Evolutionary conservation across 78 protist genomes (phyloP).

Genomic region (Blattamonas nauphoetae): DNA sequence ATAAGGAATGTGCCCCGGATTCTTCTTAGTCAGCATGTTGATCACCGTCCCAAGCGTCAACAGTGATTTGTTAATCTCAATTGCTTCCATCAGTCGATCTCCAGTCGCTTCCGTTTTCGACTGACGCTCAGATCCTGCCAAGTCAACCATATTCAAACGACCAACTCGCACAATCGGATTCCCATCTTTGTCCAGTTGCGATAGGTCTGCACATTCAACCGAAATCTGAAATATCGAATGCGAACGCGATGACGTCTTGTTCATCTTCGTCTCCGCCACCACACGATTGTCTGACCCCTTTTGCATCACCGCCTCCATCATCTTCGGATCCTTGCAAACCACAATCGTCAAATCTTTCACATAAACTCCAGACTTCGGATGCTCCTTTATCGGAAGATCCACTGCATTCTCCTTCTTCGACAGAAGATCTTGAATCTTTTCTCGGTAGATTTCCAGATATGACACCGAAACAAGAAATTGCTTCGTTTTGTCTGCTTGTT

Average conservation of each 20-base stretch:
- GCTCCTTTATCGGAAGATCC: slow-evolving; percentile 44
- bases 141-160: not conserved
- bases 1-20: not conserved
- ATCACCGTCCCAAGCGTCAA: not conserved
- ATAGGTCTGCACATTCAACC: not conserved
- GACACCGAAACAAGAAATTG: not conserved
- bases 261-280: slow-evolving; percentile 17
- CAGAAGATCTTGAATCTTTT: slow-evolving; percentile 59
- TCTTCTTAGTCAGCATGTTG: not conserved
- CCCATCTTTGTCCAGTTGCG: not conserved
- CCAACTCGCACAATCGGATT: slow-evolving; percentile 22
- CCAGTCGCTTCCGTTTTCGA: slow-evolving; percentile 17
- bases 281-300: not conserved
- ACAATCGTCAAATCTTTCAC: not conserved
- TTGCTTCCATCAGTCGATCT: not conserved
- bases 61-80: slow-evolving; percentile 15
- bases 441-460: slow-evolving; percentile 76
- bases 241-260: slow-evolving; percentile 19
- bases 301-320: not conserved
- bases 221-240: slow-evolving; percentile 8
- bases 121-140: slow-evolving; percentile 17
- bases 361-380: not conserved
- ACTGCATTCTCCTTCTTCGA: slow-evolving; percentile 34
- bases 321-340: slow-evolving; percentile 2
- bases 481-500: slow-evolving; percentile 8